Conservation (phyloP, 768 basidiomycete genomes). For the Arthromyces matolae region DNA sequence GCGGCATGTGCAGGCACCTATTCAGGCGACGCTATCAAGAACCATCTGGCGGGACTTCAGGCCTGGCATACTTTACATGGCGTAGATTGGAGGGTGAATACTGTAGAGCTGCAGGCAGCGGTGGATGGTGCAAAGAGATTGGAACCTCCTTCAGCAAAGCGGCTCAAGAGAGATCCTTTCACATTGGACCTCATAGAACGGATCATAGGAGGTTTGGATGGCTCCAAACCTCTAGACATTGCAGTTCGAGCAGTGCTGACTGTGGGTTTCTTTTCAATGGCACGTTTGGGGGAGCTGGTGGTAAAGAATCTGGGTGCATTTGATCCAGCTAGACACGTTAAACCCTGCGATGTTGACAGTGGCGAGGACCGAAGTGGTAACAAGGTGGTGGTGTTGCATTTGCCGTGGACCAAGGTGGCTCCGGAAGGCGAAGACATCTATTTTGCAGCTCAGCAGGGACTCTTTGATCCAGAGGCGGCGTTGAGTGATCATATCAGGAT, state of each 20-base stretch:
- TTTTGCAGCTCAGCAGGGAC: constrained; percentile 12
- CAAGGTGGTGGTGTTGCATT: constrained; percentile 10
- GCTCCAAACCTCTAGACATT: constrained; percentile 9
- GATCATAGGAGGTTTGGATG: not conserved
- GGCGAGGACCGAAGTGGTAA: constrained; percentile 6
- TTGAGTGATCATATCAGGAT: constrained; percentile 12
- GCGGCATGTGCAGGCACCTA: constrained; percentile 28
- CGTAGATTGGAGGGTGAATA: constrained; percentile 19
- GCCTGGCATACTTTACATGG: constrained; percentile 38
- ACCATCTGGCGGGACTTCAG: constrained; percentile 34
- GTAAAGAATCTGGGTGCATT: constrained; percentile 11
- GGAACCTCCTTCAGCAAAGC: constrained; percentile 26
- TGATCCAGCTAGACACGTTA: constrained; percentile 16
- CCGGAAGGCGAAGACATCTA: constrained; percentile 14
- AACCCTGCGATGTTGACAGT: not conserved
- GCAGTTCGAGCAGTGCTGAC: constrained; percentile 20
- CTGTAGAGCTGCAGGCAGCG: constrained; percentile 18
- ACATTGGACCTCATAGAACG: constrained; percentile 3
- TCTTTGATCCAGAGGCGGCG: constrained; percentile 5
- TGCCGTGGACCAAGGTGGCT: constrained; percentile 15
- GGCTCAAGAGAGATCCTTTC: constrained; percentile 26
- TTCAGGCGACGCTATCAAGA: constrained; percentile 27
- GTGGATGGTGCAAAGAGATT: constrained; percentile 26
- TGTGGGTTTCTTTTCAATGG: constrained; percentile 13
- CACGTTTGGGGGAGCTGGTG: constrained; percentile 10